A percentile compares a stretch with the other conserved stretches of the same genome.
phyloP scores from a whole-genome alignment of 306 rosid genomes.

The Citrullus amarus region DNA sequence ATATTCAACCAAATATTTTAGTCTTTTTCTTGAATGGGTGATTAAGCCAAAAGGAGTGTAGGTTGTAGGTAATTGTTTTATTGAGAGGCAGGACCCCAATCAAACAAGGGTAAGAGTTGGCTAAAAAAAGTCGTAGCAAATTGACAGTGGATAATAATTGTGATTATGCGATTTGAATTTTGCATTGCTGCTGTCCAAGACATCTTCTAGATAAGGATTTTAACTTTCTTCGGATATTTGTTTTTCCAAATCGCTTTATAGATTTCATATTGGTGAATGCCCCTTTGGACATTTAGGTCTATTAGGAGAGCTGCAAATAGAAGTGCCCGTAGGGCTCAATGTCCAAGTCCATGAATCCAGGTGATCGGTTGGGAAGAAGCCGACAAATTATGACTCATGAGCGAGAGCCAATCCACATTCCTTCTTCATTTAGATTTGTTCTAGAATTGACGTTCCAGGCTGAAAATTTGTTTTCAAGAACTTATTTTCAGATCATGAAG shows the following conservation, averaged over 20 bases:
- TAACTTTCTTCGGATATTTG: neutral
- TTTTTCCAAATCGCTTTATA: neutral
- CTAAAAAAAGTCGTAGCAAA: neutral
- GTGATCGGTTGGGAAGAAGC: neutral
- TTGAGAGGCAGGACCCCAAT: neutral
- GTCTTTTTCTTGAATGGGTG: neutral
- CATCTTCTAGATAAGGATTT: neutral
- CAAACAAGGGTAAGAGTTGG: neutral
- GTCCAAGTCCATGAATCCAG: neutral
- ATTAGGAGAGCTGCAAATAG: neutral
- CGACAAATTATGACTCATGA: neutral
- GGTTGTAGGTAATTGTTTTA: neutral
- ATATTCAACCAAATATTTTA: neutral
- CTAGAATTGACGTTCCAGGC: neutral
- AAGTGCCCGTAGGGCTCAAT: neutral
- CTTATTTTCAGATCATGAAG: neutral
- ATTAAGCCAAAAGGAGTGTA: neutral
- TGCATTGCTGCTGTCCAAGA: neutral
- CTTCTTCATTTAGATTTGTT: neutral
- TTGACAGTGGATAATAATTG: neutral
- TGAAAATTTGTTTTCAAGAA: neutral
- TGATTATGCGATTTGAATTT: neutral
- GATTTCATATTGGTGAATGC: neutral
- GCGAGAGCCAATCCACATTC: neutral
- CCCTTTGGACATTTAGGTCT: neutral